Evolutionary conservation across 1,284 basidiomycete species (phyloP).

Genomic region (Paramarasmius palmivorus): DNA sequence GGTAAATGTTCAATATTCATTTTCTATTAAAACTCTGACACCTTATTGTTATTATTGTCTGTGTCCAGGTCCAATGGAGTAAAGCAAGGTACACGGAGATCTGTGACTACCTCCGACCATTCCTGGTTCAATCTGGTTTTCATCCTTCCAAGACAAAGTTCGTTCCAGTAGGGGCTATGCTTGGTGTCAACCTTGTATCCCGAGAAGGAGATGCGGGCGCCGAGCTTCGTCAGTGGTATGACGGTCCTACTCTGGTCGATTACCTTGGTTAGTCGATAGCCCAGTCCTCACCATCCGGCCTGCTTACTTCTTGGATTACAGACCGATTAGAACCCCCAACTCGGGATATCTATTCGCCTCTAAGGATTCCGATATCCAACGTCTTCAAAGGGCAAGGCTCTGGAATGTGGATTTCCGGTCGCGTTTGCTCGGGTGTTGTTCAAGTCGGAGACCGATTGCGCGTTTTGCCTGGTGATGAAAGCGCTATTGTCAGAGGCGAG

Average conservation of each 20-base stretch:
- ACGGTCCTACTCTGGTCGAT: conserved; percentile 83
- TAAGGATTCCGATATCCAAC: conserved; percentile 92
- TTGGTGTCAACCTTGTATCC: conserved; percentile 82
- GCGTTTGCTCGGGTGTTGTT: conserved; percentile 85
- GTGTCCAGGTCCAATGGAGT: conserved; percentile 90
- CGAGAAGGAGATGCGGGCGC: conserved; percentile 49
- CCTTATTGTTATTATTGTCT: too few species aligned
- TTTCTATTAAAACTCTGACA: too few species aligned
- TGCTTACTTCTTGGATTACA: too few species aligned
- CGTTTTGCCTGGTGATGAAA: conserved; percentile 91
- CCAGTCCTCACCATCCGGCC: too few species aligned
- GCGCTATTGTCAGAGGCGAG: conserved; percentile 79
- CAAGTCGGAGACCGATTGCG: conserved; percentile 90
- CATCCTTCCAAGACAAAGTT: conserved; percentile 77
- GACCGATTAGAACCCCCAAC: conserved; percentile 83
- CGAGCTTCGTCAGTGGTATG: conserved; percentile 76
- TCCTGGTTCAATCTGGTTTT: conserved; percentile 89
- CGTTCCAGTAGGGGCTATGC: conserved; percentile 89
- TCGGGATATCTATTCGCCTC: conserved; percentile 74
- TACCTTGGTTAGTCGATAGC: conserved; percentile 78
- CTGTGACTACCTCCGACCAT: conserved; percentile 71
- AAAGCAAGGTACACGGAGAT: conserved; percentile 87
- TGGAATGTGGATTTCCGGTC: conserved; percentile 83
- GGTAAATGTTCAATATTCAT: conserved; percentile 49
- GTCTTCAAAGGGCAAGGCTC: conserved; percentile 90